phyloP scores from a whole-genome alignment of 805 yeast genomes.

The Ogataea methanolica region DNA sequence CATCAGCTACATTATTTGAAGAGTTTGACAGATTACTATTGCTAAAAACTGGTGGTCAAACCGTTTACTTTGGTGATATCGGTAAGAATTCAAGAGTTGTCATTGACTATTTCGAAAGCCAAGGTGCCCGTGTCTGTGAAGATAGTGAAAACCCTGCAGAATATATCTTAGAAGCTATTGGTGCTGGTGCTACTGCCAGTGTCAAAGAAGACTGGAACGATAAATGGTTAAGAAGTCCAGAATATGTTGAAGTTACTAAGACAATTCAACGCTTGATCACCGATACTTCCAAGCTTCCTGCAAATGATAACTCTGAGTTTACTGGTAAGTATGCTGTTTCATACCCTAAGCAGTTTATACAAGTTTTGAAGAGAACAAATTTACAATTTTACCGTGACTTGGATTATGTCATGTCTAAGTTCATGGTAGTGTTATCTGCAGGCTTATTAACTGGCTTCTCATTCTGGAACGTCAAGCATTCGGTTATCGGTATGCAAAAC shows the following conservation, averaged over 20 bases:
- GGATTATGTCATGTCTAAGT: slow-evolving; percentile 56
- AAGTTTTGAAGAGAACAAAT: slow-evolving; percentile 38
- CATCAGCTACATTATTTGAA: slow-evolving; percentile 45
- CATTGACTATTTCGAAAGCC: slow-evolving; percentile 28
- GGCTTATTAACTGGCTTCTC: slow-evolving; percentile 70
- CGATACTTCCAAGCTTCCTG: neutral
- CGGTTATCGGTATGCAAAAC: slow-evolving; percentile 36
- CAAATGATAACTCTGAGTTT: too few relatives aligned
- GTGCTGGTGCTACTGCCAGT: slow-evolving; percentile 24
- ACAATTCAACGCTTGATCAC: neutral
- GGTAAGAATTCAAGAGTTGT: slow-evolving; percentile 21
- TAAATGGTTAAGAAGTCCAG: slow-evolving; percentile 23
- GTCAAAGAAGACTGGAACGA: slow-evolving; percentile 34
- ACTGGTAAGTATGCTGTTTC: slow-evolving; percentile 15
- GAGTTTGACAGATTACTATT: slow-evolving; percentile 43
- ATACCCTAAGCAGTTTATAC: slow-evolving; percentile 37
- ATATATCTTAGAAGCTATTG: slow-evolving; percentile 39
- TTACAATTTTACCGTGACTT: slow-evolving; percentile 57
- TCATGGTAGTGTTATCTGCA: slow-evolving; percentile 36
- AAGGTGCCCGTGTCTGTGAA: slow-evolving; percentile 37
- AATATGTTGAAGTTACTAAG: neutral
- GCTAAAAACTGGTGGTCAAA: slow-evolving; percentile 46
- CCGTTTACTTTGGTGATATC: slow-evolving; percentile 39
- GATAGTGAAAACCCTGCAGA: slow-evolving; percentile 38
- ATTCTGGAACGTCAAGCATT: slow-evolving; percentile 50